A percentile compares a stretch with the other conserved stretches of the same genome.
Conservation (phyloP, 2,329 filamentous ascomycete species). For the Chaetomiaceae sp. region DNA sequence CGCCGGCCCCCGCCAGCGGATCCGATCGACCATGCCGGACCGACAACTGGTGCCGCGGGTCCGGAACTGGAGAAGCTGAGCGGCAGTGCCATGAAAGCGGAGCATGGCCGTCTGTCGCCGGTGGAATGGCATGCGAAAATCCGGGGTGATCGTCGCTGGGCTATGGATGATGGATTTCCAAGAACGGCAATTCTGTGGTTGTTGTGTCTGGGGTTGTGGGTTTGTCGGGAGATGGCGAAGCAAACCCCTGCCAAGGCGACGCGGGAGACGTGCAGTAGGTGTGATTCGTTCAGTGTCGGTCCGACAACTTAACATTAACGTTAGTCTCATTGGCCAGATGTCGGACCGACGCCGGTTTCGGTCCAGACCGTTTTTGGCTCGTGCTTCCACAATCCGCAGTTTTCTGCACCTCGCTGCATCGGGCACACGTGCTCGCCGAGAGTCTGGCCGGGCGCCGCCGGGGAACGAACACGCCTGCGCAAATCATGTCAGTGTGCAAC, state of each 20-base stretch:
- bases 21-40: neutral
- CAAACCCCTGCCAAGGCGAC: too few species aligned
- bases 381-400: neutral
- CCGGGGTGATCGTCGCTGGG: too few species aligned
- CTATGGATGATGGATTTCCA: neutral
- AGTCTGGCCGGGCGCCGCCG: too few species aligned
- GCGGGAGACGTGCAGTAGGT: neutral
- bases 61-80: too few species aligned
- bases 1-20: neutral
- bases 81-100: too few species aligned
- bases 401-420: neutral
- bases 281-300: neutral
- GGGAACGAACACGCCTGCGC: too few species aligned
- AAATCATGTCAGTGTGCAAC: too few species aligned
- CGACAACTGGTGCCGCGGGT: neutral
- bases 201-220: neutral
- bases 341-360: neutral
- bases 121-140: neutral
- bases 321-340: slow-evolving; percentile 1
- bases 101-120: too few species aligned
- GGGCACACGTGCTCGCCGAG: too few species aligned
- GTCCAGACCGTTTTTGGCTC: too few species aligned
- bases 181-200: neutral
- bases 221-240: neutral
- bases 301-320: neutral